Evolutionary conservation across 2,329 filamentous ascomycete genomes (phyloP), one percentile per base, ranked within the genome.

Genomic region (Colletotrichum ledebouriae): DNA sequence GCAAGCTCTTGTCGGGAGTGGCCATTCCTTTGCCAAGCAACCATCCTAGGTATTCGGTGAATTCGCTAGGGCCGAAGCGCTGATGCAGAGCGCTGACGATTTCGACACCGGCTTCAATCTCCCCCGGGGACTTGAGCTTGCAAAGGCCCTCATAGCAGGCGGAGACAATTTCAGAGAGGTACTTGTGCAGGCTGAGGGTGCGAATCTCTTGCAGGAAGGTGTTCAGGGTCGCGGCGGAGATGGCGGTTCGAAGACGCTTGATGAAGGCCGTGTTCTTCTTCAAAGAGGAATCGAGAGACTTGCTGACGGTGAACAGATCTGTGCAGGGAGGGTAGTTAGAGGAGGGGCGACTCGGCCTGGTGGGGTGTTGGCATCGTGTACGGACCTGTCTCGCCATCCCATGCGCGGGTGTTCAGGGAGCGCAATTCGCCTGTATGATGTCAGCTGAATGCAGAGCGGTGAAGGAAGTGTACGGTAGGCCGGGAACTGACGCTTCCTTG

Each of bases 211-310:
- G 90, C 55, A 97, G 83, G 80, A 98, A 97, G 67, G 94, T 96
- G 72, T 88, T 85, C 62, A 94, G 89, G 63, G 92, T 93, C 64
- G 94, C 86, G 56, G 93, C 83, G 71, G 92, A 94, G 71, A 98
- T 90, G 69, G 94, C 93, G 67, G 95, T 98, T 74, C 95, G 93
- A 63, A 98, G 86, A 76, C 95, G 93, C 82, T 97, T 98, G 77
- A 98, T 98, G 79, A 98, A 98, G 72, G 94, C 94, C 4, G 95
- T 98, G 76, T 98, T 98, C 85, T 98, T 98, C 83, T 97, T 98
- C 79, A 98, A 86, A 59, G 94, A 96, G 59, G 95, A 97, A 80
- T 98, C 95, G 76, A 98, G 90, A 34, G 92, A 92, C 76, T 88
- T 87, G 79, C 89, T 90, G 73, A 96, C 90, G 61, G 88, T 81